Evolutionary conservation across 78 protist genomes (phyloP).

Genomic region (Speleostelium caveatum): DNA sequence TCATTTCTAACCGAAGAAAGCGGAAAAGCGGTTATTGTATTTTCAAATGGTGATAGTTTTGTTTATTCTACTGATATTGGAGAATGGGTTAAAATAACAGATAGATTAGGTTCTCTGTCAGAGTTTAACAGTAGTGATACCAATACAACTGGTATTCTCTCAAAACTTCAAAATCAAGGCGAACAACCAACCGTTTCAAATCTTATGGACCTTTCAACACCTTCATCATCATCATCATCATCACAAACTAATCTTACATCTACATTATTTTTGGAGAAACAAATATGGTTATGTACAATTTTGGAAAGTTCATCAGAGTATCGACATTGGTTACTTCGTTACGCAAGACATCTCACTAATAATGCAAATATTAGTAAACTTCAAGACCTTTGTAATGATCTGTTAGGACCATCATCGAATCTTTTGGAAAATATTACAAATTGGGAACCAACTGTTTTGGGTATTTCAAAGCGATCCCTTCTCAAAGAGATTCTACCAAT

Average conservation of each 20-base stretch:
- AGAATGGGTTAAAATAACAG: conserved; percentile 73
- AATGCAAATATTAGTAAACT: conserved; percentile 8
- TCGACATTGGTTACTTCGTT: conserved; percentile 40
- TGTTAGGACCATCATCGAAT: conserved; percentile 43
- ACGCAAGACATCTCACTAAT: conserved; percentile 15
- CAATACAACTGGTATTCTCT: conserved; percentile 38
- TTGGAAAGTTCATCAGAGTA: conserved; percentile 39
- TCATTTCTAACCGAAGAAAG: conserved; percentile 40
- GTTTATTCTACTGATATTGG: conserved; percentile 28
- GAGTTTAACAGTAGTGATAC: conserved; percentile 55
- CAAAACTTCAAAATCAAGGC: conserved; percentile 22
- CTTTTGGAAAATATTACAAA: not conserved
- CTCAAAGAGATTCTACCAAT: conserved; percentile 44
- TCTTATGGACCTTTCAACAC: not conserved
- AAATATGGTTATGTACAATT: conserved; percentile 30
- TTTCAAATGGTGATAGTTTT: conserved; percentile 62
- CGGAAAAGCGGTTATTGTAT: conserved; percentile 56
- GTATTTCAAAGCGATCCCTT: conserved; percentile 12
- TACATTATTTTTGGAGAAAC: conserved; percentile 56
- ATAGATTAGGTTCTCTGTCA: conserved; percentile 73
- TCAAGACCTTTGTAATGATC: conserved; percentile 42
- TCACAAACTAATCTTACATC: conserved; percentile 22
- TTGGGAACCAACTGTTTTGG: conserved; percentile 44
- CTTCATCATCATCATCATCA: not conserved
- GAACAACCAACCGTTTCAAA: not conserved